A percentile compares a stretch with the other conserved stretches of the same genome.
These are phyloP conservation scores for Zychaea mexicana DNA, from an alignment of 371 early-diverging fungal genomes.

Conservation along the genomic window DNA sequence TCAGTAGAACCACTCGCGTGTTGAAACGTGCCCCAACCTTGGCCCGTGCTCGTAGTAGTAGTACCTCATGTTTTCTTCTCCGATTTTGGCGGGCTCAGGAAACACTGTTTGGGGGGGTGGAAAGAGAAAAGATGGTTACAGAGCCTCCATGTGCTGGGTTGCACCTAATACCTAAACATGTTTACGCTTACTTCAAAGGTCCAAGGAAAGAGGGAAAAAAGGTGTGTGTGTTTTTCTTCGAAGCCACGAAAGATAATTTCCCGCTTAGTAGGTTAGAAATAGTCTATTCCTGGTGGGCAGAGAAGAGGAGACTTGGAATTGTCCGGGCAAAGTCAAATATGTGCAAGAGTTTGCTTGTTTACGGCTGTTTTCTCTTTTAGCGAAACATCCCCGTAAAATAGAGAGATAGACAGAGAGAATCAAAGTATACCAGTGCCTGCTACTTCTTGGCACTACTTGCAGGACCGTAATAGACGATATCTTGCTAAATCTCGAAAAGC, in stretches of 20 bases:
- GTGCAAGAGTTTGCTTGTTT: no score
- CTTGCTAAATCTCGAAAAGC: no score
- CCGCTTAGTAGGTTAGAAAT: slow-evolving; percentile 6
- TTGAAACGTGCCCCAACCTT: neutral
- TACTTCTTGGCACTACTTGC: no score
- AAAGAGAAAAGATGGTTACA: no score
- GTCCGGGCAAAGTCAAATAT: neutral
- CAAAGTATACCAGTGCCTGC: no score
- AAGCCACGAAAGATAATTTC: neutral
- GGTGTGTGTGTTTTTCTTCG: neutral
- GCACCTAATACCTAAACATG: neutral
- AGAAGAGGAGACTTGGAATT: slow-evolving; percentile 2
- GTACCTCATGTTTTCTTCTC: neutral
- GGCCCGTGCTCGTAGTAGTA: slow-evolving; percentile 4
- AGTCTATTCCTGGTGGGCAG: neutral
- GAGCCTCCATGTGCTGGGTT: neutral
- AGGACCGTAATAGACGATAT: no score
- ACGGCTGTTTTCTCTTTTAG: neutral
- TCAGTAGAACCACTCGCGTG: neutral
- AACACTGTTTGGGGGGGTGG: neutral
- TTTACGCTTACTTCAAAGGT: neutral
- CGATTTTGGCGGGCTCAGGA: neutral
- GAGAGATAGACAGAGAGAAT: no score
- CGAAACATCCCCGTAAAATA: no score
- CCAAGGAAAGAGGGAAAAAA: neutral